Conservation (phyloP, 768 basidiomycete genomes). For the Hypholoma fasciculare region DNA sequence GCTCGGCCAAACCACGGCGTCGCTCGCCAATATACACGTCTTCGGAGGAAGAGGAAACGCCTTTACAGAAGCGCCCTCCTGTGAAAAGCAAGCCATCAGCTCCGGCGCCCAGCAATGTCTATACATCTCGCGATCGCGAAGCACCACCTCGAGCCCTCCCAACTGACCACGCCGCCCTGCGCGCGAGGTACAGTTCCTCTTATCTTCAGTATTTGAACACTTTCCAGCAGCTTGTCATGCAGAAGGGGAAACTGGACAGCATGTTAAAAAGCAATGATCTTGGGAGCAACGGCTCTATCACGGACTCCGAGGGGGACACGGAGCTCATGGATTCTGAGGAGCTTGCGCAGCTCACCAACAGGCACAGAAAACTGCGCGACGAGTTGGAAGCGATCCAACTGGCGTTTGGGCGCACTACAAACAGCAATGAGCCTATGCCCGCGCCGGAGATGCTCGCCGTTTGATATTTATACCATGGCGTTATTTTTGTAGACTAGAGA, state of each 20-base stretch:
- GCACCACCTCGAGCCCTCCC: constrained; percentile 33
- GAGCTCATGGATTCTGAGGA: constrained; percentile 58
- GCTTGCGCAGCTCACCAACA: constrained; percentile 40
- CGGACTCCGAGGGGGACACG: constrained; percentile 55
- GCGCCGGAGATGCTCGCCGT: constrained; percentile 1
- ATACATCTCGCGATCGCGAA: constrained; percentile 25
- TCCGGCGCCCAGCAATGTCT: constrained; percentile 8
- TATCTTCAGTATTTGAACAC: constrained; percentile 53
- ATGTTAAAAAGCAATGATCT: constrained; percentile 43
- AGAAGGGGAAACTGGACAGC: constrained; percentile 54
- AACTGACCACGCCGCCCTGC: constrained; percentile 50
- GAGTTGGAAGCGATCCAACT: constrained; percentile 52
- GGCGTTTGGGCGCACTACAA: constrained; percentile 8
- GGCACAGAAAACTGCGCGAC: constrained; percentile 46
- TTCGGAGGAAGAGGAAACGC: constrained; percentile 52
- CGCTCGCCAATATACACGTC: constrained; percentile 67
- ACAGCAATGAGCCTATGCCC: neutral
- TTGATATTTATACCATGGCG: neutral
- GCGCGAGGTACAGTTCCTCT: constrained; percentile 49
- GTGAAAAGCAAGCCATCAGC: constrained; percentile 8
- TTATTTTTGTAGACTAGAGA: no score
- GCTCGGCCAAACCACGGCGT: constrained; percentile 42
- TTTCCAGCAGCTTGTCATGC: constrained; percentile 45
- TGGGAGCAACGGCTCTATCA: constrained; percentile 32
- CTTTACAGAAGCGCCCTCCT: constrained; percentile 3